Base-by-base conservation (phyloP, 371 early-diverging fungal genomes). In the Syncephalastrum contaminatum region DNA sequence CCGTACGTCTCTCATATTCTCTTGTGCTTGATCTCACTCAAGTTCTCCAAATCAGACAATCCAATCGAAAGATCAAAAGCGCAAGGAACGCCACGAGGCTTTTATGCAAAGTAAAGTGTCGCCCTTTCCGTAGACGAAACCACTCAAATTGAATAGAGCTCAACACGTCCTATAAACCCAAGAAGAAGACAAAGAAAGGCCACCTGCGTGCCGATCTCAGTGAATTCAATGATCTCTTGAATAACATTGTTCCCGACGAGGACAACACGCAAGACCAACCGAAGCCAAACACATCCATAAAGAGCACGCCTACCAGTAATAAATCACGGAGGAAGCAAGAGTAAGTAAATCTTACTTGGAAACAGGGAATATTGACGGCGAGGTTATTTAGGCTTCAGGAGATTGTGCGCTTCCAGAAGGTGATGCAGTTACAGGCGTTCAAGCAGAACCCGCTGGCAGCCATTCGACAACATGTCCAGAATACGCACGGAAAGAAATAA, bases 401-500 rank as follows among this genome's bases (percentile, higher is more conserved):
- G 54, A 88, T 88, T 21, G 63, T 82, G 30, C 82, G 90, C 16
- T 79, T 89, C 64, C 88, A 87, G 70, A 83, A 85, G 55, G 83
- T 89, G 7, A 62, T 88, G 63, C 73, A 74, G 16, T 86, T 86
- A 58, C 73, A 79, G n/a, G 80, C 86, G 22, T 89, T 89, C 70
- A 80, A 86, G 55, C 70, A 77, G 42, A 82, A 86, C 52, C 87
- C 90, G 12, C 54, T 89, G 39, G 75, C 72, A 53, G 84, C 88
- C 8, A 86, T 89, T 41, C 79, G 80, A 42, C 84, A 83, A 47
- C 90, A 89, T 66, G 79, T 88, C 60, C 77, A 85, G 66, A 89
- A 89, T 48, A 87, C 84, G 12, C 76, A 85, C 67, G 68, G 48
- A 18, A 19, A 16, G 45, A 44, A 16, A n/a, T 30, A 30, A 30